Evolutionary conservation across 352 stramenopile genomes (phyloP).

Genomic region (Pythium insidiosum): DNA sequence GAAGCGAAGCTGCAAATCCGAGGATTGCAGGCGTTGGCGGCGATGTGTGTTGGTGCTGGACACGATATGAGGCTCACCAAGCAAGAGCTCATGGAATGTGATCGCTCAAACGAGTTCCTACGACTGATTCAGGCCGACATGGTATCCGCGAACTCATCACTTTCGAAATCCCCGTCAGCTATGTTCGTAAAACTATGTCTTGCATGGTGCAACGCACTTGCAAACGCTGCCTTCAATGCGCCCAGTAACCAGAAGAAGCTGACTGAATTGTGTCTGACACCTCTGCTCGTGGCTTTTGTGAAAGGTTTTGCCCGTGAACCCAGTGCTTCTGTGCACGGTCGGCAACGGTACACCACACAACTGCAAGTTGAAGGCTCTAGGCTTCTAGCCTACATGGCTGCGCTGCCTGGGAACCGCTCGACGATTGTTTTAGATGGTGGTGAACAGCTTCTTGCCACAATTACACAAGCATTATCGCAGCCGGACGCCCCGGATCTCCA

Average conservation of each 20-base stretch:
- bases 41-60: constrained; percentile 26
- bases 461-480: constrained; percentile 38
- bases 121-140: constrained; percentile 11
- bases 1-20: constrained; percentile 32
- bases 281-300: constrained; percentile 31
- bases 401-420: constrained; percentile 34
- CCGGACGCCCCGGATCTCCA: constrained; percentile 50
- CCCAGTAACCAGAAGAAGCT: constrained; percentile 42
- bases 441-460: constrained; percentile 21
- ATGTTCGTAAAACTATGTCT: constrained; percentile 26
- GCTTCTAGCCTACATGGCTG: constrained; percentile 37
- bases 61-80: constrained; percentile 32
- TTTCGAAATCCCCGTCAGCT: constrained; percentile 4
- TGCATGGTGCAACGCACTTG: constrained; percentile 37
- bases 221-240: constrained; percentile 28
- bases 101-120: constrained; percentile 28
- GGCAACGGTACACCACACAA: no score
- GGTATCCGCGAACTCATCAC: no score
- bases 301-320: no score
- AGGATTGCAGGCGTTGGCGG: constrained; percentile 39
- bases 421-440: constrained; percentile 32
- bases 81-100: constrained; percentile 47
- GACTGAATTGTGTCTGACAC: constrained; percentile 15
- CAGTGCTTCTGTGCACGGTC: no score
- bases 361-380: constrained; percentile 26